phyloP scores from a whole-genome alignment of 768 basidiomycete genomes.

The Phaeotremella fagi region DNA sequence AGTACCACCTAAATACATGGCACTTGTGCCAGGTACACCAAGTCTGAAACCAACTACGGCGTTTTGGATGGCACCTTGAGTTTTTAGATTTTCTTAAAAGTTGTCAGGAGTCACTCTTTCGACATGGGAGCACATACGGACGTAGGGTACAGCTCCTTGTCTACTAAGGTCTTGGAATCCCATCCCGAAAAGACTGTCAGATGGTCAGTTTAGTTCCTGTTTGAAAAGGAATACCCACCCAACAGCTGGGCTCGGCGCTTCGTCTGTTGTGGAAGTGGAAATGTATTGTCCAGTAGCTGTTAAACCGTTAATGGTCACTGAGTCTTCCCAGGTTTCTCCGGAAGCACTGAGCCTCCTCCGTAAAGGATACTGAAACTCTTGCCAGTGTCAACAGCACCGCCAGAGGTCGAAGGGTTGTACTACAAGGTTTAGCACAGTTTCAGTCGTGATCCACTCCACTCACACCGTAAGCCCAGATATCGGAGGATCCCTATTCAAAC shows the following conservation, averaged over 20 bases:
- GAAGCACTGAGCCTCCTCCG: not conserved
- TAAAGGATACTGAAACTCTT: not conserved
- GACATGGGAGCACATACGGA: not conserved
- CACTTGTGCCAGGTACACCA: not conserved
- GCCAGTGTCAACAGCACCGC: too few species aligned
- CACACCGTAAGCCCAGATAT: not conserved
- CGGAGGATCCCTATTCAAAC: not conserved
- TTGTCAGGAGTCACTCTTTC: not conserved
- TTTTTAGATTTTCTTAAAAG: not conserved
- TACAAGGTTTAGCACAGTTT: too few species aligned
- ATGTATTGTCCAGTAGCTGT: not conserved
- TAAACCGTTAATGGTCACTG: not conserved
- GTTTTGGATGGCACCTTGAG: not conserved
- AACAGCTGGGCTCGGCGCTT: too few species aligned
- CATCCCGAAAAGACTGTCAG: not conserved
- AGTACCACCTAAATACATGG: too few species aligned
- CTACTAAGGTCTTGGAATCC: not conserved
- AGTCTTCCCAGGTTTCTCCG: not conserved
- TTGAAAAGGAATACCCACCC: too few species aligned
- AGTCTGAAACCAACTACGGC: not conserved
- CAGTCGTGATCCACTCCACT: too few species aligned
- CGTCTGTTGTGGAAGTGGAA: too few species aligned
- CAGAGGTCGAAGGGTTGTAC: too few species aligned
- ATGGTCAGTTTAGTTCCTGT: too few species aligned
- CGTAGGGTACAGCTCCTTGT: not conserved